Evolutionary conservation across 2,329 filamentous ascomycete species (phyloP).

Genomic region (Verticillium tricorpus): DNA sequence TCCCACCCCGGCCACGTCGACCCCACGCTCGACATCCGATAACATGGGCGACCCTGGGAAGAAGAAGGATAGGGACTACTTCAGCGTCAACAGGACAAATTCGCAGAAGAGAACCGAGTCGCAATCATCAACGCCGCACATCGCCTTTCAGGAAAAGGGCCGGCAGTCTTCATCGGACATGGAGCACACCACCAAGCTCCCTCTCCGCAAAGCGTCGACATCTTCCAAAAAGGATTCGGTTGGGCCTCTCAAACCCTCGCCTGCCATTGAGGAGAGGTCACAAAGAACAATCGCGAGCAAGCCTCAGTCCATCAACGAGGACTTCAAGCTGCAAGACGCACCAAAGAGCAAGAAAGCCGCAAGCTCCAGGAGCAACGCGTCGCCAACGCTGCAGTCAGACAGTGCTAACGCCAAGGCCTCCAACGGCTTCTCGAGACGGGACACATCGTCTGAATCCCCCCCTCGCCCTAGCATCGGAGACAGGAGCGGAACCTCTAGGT

Average conservation of each 20-base stretch:
- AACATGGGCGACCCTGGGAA: constrained; percentile 37
- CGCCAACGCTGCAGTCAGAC: constrained; percentile 31
- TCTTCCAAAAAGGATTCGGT: constrained; percentile 25
- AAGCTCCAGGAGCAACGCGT: constrained; percentile 29
- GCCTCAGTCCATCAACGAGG: constrained; percentile 40
- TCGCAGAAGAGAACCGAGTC: constrained; percentile 45
- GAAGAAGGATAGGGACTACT: constrained; percentile 57
- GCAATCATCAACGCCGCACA: constrained; percentile 70
- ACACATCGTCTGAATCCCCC: constrained; percentile 30
- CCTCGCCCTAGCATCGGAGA: constrained; percentile 29
- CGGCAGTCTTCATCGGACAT: constrained; percentile 60
- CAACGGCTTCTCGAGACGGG: constrained; percentile 30
- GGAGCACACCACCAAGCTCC: constrained; percentile 47
- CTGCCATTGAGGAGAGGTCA: constrained; percentile 32
- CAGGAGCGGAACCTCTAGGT: constrained; percentile 38
- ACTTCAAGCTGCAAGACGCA: constrained; percentile 77
- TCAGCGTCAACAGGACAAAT: constrained; percentile 39
- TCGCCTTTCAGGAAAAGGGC: constrained; percentile 83
- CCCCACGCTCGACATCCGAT: constrained; percentile 51
- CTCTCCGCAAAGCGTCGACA: constrained; percentile 44
- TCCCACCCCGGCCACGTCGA: constrained; percentile 55
- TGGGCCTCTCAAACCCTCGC: constrained; percentile 18
- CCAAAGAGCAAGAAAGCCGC: constrained; percentile 57
- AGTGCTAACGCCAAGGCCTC: constrained; percentile 27
- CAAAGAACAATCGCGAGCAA: constrained; percentile 27